These are phyloP conservation scores for Stylosanthes scabra DNA, from an alignment of 331 rosid species.

Conservation along the genomic window DNA sequence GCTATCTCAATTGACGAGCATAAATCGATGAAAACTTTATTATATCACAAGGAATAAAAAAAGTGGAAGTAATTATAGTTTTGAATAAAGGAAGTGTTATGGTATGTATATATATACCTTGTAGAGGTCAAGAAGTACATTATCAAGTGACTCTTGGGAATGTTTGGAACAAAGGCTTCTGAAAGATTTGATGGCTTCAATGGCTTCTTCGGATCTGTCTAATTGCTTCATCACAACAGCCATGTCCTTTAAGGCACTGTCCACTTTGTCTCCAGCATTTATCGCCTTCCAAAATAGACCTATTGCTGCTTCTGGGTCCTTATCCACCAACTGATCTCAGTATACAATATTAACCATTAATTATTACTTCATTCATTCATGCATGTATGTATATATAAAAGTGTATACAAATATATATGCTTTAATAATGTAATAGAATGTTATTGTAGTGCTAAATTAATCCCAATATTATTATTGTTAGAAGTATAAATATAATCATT, in stretches of 20 bases:
- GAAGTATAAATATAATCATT: no score
- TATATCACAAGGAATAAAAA: no score
- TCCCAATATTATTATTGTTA: no score
- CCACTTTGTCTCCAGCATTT: slow-evolving; percentile 83
- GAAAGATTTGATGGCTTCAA: slow-evolving; percentile 84
- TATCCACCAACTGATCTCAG: slow-evolving; percentile 63
- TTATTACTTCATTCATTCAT: neutral
- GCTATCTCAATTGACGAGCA: no score
- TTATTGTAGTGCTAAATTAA: no score
- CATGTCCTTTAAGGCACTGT: slow-evolving; percentile 94
- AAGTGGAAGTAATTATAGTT: no score
- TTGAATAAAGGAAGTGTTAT: neutral
- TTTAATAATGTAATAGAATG: no score
- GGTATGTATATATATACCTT: slow-evolving; percentile 55
- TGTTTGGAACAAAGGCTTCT: slow-evolving; percentile 71
- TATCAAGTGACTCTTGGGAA: slow-evolving; percentile 91
- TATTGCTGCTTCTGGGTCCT: slow-evolving; percentile 85
- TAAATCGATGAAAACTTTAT: no score
- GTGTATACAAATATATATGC: no score
- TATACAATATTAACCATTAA: slow-evolving; percentile 5
- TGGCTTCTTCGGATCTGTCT: slow-evolving; percentile 87
- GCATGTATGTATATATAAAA: no score
- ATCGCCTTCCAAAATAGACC: slow-evolving; percentile 86
- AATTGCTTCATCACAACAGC: slow-evolving; percentile 93
- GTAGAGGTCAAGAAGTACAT: slow-evolving; percentile 84